Evolutionary conservation across 768 basidiomycete genomes (phyloP), one percentile per base, ranked within the genome.

Genomic region (Mycena floridula): DNA sequence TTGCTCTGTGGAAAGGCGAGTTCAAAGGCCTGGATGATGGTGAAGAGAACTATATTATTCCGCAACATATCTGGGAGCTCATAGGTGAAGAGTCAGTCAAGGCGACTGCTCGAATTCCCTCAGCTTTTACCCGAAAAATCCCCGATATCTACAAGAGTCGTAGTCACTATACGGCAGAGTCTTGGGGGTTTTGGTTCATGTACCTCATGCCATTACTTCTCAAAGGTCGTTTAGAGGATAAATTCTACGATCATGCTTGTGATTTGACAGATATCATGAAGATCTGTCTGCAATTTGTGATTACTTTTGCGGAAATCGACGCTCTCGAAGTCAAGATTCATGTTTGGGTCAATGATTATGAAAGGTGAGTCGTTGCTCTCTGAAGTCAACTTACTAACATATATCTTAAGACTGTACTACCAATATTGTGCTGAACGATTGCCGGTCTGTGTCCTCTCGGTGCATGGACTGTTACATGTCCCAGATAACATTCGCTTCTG

Each of bases 131-230:
- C 7, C 50, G 58, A 3, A 45, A 51, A 1, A 44, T 63, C 2
- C 60, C 55, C 1, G 58, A 67, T 38, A 46, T 66, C 15, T 42
- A 49, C 1, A 49, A 48, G 4, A 60, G 66, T n/a, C 43, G 50
- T 7, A 25, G 37, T 0, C 42, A 47, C 0, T 65, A 54, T 40
- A 69, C 67, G 0, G 69, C 72, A 0, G 69, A 74, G 23, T 50
- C 57, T 0, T 66, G 60, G 54, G 55, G 53, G 0, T 64, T 73
- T 47, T 74, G 69, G 67, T 55, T 60, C 8, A 48, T 60, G 28
- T 67, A 61, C 44, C 35, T 73, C 16, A 68, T 51, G 0, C 70
- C 70, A 3, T 49, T 60, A n/a, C 51, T 74, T 3, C 62, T 74
- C 4, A 16, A 44, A 6, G 44, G 57, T 11, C 54, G 58, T 1